These are phyloP conservation scores for Schizothecium vesticola DNA, from an alignment of 495 filamentous ascomycete species.

Conservation along the genomic window DNA sequence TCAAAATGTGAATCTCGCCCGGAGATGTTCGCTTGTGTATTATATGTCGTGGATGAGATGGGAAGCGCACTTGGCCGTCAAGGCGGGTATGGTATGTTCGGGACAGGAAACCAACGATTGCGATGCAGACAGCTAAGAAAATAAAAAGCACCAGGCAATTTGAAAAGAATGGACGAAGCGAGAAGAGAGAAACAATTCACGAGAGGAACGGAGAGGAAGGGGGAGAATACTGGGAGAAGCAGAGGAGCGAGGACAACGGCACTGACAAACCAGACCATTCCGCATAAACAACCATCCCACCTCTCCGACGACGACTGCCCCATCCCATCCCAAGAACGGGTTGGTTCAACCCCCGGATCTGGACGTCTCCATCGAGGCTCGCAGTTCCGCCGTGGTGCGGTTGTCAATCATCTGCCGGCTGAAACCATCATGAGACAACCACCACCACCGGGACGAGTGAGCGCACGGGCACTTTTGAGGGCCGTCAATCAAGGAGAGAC, in stretches of 20 bases:
- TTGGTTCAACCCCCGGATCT: background rate
- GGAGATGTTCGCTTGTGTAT: background rate
- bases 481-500: background rate
- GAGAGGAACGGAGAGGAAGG: background rate
- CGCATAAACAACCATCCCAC: background rate
- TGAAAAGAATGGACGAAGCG: background rate
- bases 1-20: background rate
- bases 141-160: background rate
- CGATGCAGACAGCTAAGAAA: background rate
- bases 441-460: background rate
- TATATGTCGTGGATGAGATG: background rate
- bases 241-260: background rate
- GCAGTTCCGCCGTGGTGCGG: background rate
- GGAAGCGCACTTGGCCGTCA: background rate
- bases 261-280: background rate
- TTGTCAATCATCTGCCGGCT: conserved; percentile 2
- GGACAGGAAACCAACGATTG: background rate
- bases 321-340: background rate
- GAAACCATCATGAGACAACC: conserved; percentile 17
- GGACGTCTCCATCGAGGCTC: background rate
- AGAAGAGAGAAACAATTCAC: background rate
- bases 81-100: background rate
- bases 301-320: background rate
- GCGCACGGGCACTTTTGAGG: background rate
- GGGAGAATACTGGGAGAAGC: background rate